Evolutionary conservation across 139 green algal genomes (phyloP), one percentile per base, ranked within the genome.

Genomic region (Asterochloris sp.): DNA sequence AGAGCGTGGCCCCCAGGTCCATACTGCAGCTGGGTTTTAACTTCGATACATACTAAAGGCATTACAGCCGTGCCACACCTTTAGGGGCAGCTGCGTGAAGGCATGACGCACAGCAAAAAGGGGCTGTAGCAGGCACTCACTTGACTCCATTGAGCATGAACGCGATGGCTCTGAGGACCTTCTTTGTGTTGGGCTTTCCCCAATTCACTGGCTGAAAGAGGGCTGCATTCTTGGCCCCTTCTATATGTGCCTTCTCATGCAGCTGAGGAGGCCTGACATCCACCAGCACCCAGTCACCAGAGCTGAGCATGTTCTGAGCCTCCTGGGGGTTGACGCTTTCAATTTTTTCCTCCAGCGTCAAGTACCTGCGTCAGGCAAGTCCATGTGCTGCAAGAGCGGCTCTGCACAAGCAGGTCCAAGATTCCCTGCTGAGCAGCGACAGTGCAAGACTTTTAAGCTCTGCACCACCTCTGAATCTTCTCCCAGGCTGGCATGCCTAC

Each of bases 141-240:
- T 64, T 80, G 11, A 90, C 86, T 24, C 86, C 86, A 68, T 90
- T 90, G 12, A 78, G 79, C 61, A 85, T 77, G n/a, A 88, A 85
- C 1, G 86, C 86, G 0, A 74, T 61, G 13, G 83, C 86, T 26
- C 78, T n/a, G 29, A 86, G 62, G 14, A 64, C 76, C 2, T 64
- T 67, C 26, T 47, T 81, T 74, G 77, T 69, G 12, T 38, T 66
- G 23, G 63, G n/a, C 17, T 82, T 69, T 13, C 74, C 23, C 63
- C 78, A 73, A 17, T 82, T 76, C 10, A 81, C 74, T 24, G 28
- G 68, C 66, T 81, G 64, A n/a, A 85, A 85, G 1, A 81, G 75
- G 26, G 75, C 63, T 24, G 63, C 82, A 71, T 66, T 85, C 13
- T 77, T 38, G 77, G 82, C 71, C 78, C 85, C 87, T 63, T 80